Percentiles rank a stretch among this genome's conserved stretches.
Evolutionary conservation across 2,329 filamentous ascomycete species (phyloP).

Genomic region (Raffaelea ambrosiae): DNA sequence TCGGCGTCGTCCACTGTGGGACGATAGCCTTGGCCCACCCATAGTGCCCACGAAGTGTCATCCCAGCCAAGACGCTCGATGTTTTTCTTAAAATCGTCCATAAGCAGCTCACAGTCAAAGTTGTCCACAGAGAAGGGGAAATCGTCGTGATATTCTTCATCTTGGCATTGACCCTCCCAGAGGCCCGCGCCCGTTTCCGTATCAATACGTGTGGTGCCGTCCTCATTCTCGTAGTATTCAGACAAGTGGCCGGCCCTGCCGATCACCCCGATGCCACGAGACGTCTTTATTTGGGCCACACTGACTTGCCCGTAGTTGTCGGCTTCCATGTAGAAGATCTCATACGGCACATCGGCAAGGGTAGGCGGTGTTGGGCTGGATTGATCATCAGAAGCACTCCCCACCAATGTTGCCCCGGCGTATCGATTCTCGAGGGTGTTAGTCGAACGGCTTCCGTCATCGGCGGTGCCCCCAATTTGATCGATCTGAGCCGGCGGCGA

Average conservation of each 20-base stretch:
- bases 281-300: not conserved
- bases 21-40: not conserved
- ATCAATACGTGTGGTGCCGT: not conserved
- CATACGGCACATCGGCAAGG: slow-evolving; percentile 8
- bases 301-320: not conserved
- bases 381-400: too few species aligned
- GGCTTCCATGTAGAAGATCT: slow-evolving; percentile 9
- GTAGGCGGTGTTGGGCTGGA: too few species aligned
- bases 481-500: too few species aligned
- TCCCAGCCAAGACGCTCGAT: too few species aligned
- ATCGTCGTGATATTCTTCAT: not conserved
- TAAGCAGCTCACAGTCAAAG: slow-evolving; percentile 10
- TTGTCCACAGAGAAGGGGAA: slow-evolving; percentile 13
- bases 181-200: too few species aligned
- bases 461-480: too few species aligned
- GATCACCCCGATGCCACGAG: not conserved
- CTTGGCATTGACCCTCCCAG: not conserved
- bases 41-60: too few species aligned
- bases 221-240: slow-evolving; percentile 3
- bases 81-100: slow-evolving; percentile 6
- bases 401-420: too few species aligned
- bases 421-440: too few species aligned
- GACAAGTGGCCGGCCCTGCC: slow-evolving; percentile 2
- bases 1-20: not conserved
- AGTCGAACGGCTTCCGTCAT: too few species aligned